Conservation (phyloP, 2,329 filamentous ascomycete genomes). For the Colletotrichum echinochloae region DNA sequence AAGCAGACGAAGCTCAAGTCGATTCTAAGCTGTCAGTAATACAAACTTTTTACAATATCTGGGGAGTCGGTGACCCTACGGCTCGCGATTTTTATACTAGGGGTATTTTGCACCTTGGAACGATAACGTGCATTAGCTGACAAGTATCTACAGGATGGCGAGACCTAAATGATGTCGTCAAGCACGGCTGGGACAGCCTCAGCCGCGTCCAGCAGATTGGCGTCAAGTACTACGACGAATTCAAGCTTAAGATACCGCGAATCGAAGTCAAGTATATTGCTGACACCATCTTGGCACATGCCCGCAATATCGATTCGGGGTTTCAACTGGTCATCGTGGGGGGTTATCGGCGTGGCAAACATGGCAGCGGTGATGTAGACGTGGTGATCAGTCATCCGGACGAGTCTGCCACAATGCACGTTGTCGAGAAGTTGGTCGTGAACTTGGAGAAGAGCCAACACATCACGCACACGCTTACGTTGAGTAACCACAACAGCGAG, state of each 20-base stretch:
- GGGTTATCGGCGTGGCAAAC: slow-evolving; percentile 84
- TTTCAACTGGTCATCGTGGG: slow-evolving; percentile 76
- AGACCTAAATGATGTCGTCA: slow-evolving; percentile 87
- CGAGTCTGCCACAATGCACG: slow-evolving; percentile 72
- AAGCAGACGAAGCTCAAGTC: slow-evolving; percentile 71
- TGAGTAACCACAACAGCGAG: slow-evolving; percentile 77
- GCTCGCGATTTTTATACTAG: slow-evolving; percentile 84
- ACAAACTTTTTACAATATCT: slow-evolving; percentile 83
- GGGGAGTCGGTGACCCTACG: slow-evolving; percentile 88
- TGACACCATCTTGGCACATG: slow-evolving; percentile 72
- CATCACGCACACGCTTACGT: slow-evolving; percentile 84
- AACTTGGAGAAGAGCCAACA: slow-evolving; percentile 75
- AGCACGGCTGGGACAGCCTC: slow-evolving; percentile 81
- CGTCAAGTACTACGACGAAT: slow-evolving; percentile 92
- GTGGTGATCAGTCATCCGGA: slow-evolving; percentile 85
- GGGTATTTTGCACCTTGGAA: slow-evolving; percentile 47
- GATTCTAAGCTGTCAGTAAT: slow-evolving; percentile 75
- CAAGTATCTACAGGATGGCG: slow-evolving; percentile 69
- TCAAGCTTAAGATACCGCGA: slow-evolving; percentile 77
- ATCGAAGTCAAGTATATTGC: slow-evolving; percentile 79
- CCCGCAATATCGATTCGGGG: slow-evolving; percentile 69
- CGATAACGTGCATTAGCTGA: neutral
- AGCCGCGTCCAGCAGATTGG: slow-evolving; percentile 91
- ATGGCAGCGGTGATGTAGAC: slow-evolving; percentile 83
- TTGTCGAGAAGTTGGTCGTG: slow-evolving; percentile 78